phyloP scores from a whole-genome alignment of 345 rosid species.

The Rhodamnia argentea region DNA sequence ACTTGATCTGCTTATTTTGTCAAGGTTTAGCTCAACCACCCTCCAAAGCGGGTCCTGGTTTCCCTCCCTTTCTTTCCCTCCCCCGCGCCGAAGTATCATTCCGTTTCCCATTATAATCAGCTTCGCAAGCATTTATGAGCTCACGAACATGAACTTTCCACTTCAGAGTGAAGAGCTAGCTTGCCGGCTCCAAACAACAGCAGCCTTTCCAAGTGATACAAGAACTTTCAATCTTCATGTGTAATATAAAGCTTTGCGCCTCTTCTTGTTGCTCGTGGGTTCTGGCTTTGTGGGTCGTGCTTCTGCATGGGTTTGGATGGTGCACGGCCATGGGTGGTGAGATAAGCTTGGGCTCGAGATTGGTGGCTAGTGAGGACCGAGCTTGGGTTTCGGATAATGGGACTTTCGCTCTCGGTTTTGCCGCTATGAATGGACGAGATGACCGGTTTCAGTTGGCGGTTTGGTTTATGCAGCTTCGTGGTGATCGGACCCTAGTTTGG shows the following conservation, averaged over 20 bases:
- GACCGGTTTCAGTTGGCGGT: slow-evolving; percentile 42
- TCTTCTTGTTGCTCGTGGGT: neutral
- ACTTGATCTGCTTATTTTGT: slow-evolving; percentile 13
- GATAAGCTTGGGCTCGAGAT: slow-evolving; percentile 49
- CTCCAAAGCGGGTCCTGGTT: slow-evolving; percentile 20
- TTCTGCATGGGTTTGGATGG: neutral
- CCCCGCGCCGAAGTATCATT: neutral
- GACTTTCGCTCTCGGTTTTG: slow-evolving; percentile 76
- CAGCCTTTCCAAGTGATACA: neutral
- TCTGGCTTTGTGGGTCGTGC: neutral
- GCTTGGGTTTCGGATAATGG: slow-evolving; percentile 63
- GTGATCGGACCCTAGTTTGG: slow-evolving; percentile 74
- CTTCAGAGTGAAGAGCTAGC: neutral
- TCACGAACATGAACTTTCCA: neutral
- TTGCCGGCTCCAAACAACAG: neutral
- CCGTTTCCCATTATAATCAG: neutral
- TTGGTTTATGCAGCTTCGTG: slow-evolving; percentile 77
- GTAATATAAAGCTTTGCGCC: neutral
- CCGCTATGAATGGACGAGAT: slow-evolving; percentile 5
- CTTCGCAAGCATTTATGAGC: neutral
- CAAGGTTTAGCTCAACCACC: slow-evolving; percentile 76
- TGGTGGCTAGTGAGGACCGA: slow-evolving; percentile 33
- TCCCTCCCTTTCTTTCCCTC: neutral
- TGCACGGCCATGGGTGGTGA: slow-evolving; percentile 14
- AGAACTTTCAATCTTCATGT: neutral